Evolutionary conservation across 192 early-diverging fungal species (phyloP).

Genomic region (Backusella liffmaniae): DNA sequence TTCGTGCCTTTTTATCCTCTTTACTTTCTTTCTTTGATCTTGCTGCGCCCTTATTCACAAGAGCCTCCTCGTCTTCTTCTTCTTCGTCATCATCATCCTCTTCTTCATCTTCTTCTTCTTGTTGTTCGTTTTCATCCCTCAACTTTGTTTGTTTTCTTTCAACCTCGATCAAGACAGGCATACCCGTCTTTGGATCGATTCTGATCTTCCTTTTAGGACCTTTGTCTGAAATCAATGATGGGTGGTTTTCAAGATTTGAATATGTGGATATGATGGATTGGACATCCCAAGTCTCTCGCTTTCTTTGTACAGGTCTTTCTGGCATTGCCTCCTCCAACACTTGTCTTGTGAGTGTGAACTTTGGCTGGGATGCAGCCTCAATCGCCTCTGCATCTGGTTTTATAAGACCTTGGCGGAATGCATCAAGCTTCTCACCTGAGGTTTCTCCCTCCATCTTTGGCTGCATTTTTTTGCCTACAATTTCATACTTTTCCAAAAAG

Average conservation of each 20-base stretch:
- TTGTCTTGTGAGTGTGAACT: constrained; percentile 16
- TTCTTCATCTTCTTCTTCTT: constrained; percentile 14
- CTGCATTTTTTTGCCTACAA: constrained; percentile 68
- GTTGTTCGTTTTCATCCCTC: constrained; percentile 15
- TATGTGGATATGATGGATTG: constrained; percentile 89
- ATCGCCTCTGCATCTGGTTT: constrained; percentile 37
- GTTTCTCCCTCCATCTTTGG: constrained; percentile 64
- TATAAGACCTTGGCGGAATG: constrained; percentile 55
- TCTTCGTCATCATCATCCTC: constrained; percentile 7
- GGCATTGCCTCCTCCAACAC: constrained; percentile 28
- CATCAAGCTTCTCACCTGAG: constrained; percentile 57
- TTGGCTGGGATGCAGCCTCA: constrained; percentile 22
- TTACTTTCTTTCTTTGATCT: constrained; percentile 79
- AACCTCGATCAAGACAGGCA: constrained; percentile 63
- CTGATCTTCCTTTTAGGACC: constrained; percentile 55
- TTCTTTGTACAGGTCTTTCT: constrained; percentile 49
- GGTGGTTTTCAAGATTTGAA: constrained; percentile 94
- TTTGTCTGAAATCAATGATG: constrained; percentile 73
- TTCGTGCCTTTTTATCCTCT: constrained; percentile 93
- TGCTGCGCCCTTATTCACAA: constrained; percentile 69
- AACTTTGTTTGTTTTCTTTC: constrained; percentile 40
- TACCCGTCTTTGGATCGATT: constrained; percentile 70
- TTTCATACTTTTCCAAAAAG: constrained; percentile 76
- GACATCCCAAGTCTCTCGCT: constrained; percentile 84
- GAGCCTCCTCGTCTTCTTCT: constrained; percentile 34